Percentiles rank a stretch among this genome's conserved stretches.
Evolutionary conservation across 2,329 filamentous ascomycete genomes (phyloP).

Genomic region (Metarhizium sp.): DNA sequence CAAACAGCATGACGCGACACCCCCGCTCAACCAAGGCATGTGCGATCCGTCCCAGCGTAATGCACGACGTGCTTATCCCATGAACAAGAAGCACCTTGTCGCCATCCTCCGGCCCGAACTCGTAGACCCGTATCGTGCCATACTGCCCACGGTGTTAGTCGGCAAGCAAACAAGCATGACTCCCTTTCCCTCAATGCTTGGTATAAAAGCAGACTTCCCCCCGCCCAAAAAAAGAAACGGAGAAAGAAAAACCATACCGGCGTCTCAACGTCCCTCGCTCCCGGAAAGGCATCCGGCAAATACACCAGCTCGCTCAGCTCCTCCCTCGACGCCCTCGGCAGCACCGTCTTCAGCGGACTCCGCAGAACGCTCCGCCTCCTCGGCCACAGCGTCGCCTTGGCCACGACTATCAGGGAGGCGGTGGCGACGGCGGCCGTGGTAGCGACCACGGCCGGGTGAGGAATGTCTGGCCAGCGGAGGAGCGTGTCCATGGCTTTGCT

Average conservation of each 20-base stretch:
- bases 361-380: conserved; percentile 27
- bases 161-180: background rate
- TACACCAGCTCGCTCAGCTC: conserved; percentile 40
- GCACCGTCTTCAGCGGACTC: conserved; percentile 33
- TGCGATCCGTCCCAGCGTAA: conserved; percentile 60
- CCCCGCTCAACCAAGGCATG: conserved; percentile 56
- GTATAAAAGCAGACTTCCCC: too few species aligned
- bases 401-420: conserved; percentile 26
- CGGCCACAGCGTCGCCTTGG: conserved; percentile 30
- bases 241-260: conserved; percentile 33
- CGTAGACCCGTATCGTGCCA: conserved; percentile 68
- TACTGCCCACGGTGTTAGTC: conserved; percentile 32
- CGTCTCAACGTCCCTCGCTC: conserved; percentile 62
- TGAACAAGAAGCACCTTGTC: conserved; percentile 70
- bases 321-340: conserved; percentile 24
- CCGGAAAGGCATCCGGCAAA: conserved; percentile 59
- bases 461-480: conserved; percentile 9
- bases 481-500: conserved; percentile 6
- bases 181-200: too few species aligned
- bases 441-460: conserved; percentile 19
- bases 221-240: background rate
- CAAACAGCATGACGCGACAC: conserved; percentile 73
- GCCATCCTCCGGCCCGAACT: conserved; percentile 68
- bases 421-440: conserved; percentile 33
- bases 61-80: conserved; percentile 74